phyloP scores from a whole-genome alignment of 1,284 basidiomycete genomes.

The Trametes versicolor region DNA sequence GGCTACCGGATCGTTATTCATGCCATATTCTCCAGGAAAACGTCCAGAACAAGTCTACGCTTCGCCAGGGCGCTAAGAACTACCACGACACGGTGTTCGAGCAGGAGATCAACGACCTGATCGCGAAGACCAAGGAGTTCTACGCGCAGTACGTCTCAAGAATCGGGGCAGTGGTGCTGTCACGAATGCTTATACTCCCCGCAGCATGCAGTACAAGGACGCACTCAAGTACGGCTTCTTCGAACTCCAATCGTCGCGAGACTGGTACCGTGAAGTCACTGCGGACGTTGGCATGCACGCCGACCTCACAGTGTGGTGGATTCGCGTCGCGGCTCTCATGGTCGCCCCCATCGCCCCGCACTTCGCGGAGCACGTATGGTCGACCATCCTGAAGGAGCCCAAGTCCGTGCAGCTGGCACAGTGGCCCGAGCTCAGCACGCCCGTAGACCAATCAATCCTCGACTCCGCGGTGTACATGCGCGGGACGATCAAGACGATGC shows the following conservation, averaged over 20 bases:
- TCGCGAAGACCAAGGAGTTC: constrained; percentile 81
- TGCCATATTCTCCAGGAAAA: constrained; percentile 66
- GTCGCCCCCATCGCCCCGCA: constrained; percentile 94
- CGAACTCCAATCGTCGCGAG: constrained; percentile 91
- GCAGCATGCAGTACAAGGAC: constrained; percentile 95
- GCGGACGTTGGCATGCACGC: constrained; percentile 91
- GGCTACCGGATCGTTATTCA: neutral
- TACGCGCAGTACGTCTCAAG: constrained; percentile 77
- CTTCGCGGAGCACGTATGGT: constrained; percentile 94
- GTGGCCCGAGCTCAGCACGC: constrained; percentile 75
- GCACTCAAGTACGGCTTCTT: constrained; percentile 97
- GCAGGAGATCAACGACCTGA: constrained; percentile 90
- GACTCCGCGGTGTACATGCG: constrained; percentile 89
- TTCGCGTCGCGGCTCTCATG: constrained; percentile 83
- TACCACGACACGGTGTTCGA: constrained; percentile 93
- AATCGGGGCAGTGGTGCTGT: neutral
- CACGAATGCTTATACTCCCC: constrained; percentile 6
- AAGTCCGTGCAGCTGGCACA: constrained; percentile 84
- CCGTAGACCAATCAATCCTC: constrained; percentile 70
- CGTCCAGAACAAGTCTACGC: constrained; percentile 69
- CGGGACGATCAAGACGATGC: constrained; percentile 86
- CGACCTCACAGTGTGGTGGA: constrained; percentile 84
- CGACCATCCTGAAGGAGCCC: constrained; percentile 75
- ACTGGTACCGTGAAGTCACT: constrained; percentile 97
- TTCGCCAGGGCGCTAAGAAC: constrained; percentile 76